phyloP scores from a whole-genome alignment of 2,329 filamentous ascomycete genomes.

The Botrytis pseudocinerea region DNA sequence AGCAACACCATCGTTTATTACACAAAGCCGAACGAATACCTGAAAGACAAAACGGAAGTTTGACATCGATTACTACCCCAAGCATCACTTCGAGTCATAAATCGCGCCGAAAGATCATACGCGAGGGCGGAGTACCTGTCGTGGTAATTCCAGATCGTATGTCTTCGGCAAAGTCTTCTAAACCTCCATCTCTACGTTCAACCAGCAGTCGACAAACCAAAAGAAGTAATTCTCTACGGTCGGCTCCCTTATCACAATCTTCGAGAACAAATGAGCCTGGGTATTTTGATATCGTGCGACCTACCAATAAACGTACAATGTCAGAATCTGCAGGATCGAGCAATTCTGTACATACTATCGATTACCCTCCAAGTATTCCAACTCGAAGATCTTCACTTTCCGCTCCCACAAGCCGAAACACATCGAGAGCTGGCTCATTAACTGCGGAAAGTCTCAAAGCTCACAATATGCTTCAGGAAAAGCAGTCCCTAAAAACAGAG shows the following conservation, averaged over 20 bases:
- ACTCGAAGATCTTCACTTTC: constrained; percentile 61
- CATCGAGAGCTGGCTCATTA: constrained; percentile 55
- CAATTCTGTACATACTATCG: constrained; percentile 52
- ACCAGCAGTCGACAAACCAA: constrained; percentile 60
- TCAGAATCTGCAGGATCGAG: constrained; percentile 39
- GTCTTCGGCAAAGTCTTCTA: constrained; percentile 50
- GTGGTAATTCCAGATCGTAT: constrained; percentile 60
- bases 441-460: constrained; percentile 59
- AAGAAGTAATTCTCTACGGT: constrained; percentile 54
- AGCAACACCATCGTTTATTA: constrained; percentile 33
- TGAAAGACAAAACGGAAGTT: constrained; percentile 42
- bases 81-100: constrained; percentile 55
- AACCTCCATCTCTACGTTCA: constrained; percentile 59
- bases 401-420: constrained; percentile 61
- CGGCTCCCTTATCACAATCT: constrained; percentile 47
- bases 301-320: constrained; percentile 32
- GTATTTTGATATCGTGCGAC: constrained; percentile 46
- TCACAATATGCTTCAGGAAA: constrained; percentile 47
- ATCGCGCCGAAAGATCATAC: constrained; percentile 60
- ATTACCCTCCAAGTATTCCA: constrained; percentile 60
- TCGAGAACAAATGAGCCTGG: constrained; percentile 48
- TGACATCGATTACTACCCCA: constrained; percentile 50
- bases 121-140: constrained; percentile 61
- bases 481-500: constrained; percentile 25
- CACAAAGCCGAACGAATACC: constrained; percentile 34